Conservation (phyloP, 1,139 yeast genomes). For the Sugiyamaella sp. region DNA sequence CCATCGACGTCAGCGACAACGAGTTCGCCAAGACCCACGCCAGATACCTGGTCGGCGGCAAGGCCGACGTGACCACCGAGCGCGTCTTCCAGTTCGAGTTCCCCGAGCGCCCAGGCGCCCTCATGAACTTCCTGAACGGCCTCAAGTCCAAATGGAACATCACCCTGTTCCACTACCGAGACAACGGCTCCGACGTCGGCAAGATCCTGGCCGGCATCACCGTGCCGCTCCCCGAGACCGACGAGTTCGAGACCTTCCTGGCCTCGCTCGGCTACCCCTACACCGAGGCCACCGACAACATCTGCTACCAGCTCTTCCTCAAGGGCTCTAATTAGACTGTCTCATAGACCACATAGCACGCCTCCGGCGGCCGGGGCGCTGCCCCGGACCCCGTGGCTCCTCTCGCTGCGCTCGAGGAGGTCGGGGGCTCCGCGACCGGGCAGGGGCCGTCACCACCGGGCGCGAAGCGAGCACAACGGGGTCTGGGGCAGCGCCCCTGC, state of each 20-base stretch:
- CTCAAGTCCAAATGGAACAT: constrained; percentile 85
- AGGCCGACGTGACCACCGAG: constrained; percentile 67
- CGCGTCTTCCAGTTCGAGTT: constrained; percentile 83
- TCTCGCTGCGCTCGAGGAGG: no score
- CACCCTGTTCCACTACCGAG: constrained; percentile 92
- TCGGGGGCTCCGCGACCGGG: no score
- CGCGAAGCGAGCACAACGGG: no score
- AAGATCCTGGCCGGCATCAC: constrained; percentile 88
- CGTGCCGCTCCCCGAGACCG: constrained; percentile 72
- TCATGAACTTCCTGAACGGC: constrained; percentile 72
- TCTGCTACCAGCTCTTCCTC: constrained; percentile 78
- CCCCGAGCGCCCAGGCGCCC: constrained; percentile 97
- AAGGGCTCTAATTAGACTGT: constrained; percentile 8
- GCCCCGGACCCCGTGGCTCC: constrained; percentile 11
- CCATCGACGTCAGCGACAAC: constrained; percentile 83
- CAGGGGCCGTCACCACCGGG: no score
- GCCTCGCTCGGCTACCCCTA: constrained; percentile 73
- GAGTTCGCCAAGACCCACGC: constrained; percentile 97
- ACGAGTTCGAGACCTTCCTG: constrained; percentile 67
- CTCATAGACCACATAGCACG: background rate
- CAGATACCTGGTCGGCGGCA: constrained; percentile 93
- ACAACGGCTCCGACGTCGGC: constrained; percentile 94
- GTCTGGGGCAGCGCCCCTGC: no score
- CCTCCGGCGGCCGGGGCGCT: constrained; percentile 5
- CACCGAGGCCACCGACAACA: constrained; percentile 80